These are phyloP conservation scores for Berkeleyomyces rouxiae DNA, from an alignment of 2,329 filamentous ascomycete genomes.

Conservation along the genomic window DNA sequence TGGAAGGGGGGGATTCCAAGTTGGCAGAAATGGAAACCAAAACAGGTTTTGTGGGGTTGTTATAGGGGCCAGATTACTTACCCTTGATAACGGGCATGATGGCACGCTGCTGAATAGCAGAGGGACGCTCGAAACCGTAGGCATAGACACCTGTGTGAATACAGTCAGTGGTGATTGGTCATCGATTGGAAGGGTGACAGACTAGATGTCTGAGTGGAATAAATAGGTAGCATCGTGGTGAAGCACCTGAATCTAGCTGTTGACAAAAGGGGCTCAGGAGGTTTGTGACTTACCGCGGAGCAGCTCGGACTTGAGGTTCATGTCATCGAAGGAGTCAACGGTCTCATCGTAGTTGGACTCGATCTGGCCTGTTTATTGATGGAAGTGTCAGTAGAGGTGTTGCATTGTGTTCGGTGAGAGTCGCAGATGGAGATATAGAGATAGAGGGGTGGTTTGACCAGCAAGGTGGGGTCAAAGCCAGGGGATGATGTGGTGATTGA, in stretches of 20 bases:
- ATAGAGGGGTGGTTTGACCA: not conserved
- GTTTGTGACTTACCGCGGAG: slow-evolving; percentile 50
- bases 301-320: slow-evolving; percentile 93
- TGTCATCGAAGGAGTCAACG: slow-evolving; percentile 96
- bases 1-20: not conserved
- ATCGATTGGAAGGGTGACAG: not conserved
- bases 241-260: not conserved
- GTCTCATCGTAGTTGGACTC: slow-evolving; percentile 99
- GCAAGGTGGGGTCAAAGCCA: slow-evolving; percentile 5
- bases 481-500: not conserved
- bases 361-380: slow-evolving; percentile 61
- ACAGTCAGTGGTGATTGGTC: not conserved
- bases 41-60: not conserved
- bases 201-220: not conserved
- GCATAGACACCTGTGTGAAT: slow-evolving; percentile 67
- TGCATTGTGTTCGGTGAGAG: not conserved
- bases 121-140: slow-evolving; percentile 99
- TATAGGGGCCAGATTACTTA: slow-evolving; percentile 29
- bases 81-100: slow-evolving; percentile 99
- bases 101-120: slow-evolving; percentile 98
- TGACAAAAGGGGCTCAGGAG: not conserved
- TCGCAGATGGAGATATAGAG: not conserved
- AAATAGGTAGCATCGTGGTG: not conserved
- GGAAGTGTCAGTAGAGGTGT: not conserved
- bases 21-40: not conserved